A percentile compares a stretch with the other conserved stretches of the same genome.
Conservation (phyloP, 768 basidiomycete genomes). For the Clitopilus hobsonii region DNA sequence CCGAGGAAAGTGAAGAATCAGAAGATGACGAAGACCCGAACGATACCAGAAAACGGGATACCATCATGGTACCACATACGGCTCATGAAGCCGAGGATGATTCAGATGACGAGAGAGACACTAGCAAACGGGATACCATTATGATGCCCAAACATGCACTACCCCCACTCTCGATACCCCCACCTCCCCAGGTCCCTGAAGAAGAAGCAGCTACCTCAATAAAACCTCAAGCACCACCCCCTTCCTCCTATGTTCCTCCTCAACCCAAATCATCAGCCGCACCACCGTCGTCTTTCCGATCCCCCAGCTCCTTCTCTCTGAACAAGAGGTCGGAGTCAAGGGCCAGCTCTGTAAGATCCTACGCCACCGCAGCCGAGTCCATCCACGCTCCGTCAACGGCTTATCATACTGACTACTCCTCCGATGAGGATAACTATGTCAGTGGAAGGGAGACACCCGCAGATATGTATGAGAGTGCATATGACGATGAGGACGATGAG, state of each 20-base stretch:
- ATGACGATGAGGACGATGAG: slow-evolving; percentile 2
- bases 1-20: background rate
- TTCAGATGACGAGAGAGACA: background rate
- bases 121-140: background rate
- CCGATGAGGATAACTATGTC: background rate
- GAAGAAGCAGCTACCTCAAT: background rate
- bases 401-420: slow-evolving; percentile 2
- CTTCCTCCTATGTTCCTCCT: background rate
- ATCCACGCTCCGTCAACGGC: slow-evolving; percentile 12
- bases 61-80: background rate
- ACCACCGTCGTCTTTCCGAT: slow-evolving; percentile 6
- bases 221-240: background rate
- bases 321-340: slow-evolving; percentile 9
- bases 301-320: slow-evolving; percentile 11
- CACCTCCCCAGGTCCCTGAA: background rate
- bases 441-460: background rate
- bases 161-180: background rate
- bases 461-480: background rate
- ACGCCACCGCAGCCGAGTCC: slow-evolving; percentile 28
- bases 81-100: background rate
- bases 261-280: background rate
- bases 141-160: background rate
- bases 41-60: background rate
- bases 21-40: no score
- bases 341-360: slow-evolving; percentile 23